These are phyloP conservation scores for Aspergillus felis DNA, from an alignment of 2,329 filamentous ascomycete genomes.

Conservation along the genomic window DNA sequence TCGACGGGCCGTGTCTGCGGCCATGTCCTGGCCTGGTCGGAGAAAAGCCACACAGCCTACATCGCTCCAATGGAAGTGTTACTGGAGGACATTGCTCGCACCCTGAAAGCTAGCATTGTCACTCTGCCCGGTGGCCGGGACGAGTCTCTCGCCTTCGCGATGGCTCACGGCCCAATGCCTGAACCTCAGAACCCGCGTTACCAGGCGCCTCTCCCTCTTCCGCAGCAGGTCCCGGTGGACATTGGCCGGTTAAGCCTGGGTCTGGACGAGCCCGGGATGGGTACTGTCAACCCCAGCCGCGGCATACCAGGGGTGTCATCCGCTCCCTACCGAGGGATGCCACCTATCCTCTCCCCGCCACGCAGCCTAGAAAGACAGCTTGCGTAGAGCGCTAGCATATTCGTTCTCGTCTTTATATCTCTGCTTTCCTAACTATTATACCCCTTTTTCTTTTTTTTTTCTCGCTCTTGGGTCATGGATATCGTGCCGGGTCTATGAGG, in stretches of 20 bases:
- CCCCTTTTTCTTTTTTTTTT: background rate
- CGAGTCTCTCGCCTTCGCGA: conserved; percentile 21
- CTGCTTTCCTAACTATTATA: background rate
- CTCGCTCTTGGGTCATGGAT: background rate
- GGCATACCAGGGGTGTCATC: conserved; percentile 20
- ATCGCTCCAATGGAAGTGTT: conserved; percentile 94
- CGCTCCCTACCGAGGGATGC: conserved; percentile 22
- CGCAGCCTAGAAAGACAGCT: conserved; percentile 38
- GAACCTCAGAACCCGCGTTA: conserved; percentile 20
- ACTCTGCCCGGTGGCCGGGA: conserved; percentile 57
- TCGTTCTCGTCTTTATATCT: background rate
- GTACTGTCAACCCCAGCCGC: conserved; percentile 16
- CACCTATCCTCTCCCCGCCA: conserved; percentile 27
- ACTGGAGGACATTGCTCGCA: conserved; percentile 77
- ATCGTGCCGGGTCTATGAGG: background rate
- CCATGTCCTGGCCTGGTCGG: conserved; percentile 85
- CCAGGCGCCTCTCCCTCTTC: conserved; percentile 18
- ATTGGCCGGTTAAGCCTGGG: conserved; percentile 20
- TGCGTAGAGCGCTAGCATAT: conserved; percentile 24
- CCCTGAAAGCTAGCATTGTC: conserved; percentile 67
- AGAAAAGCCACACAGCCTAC: conserved; percentile 76
- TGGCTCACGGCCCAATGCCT: conserved; percentile 12
- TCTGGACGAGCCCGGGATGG: conserved; percentile 17
- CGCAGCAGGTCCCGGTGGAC: conserved; percentile 26
- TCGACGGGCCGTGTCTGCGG: conserved; percentile 76